Conservation (phyloP, 2,329 filamentous ascomycete genomes). For the Botrytis squamosa region DNA sequence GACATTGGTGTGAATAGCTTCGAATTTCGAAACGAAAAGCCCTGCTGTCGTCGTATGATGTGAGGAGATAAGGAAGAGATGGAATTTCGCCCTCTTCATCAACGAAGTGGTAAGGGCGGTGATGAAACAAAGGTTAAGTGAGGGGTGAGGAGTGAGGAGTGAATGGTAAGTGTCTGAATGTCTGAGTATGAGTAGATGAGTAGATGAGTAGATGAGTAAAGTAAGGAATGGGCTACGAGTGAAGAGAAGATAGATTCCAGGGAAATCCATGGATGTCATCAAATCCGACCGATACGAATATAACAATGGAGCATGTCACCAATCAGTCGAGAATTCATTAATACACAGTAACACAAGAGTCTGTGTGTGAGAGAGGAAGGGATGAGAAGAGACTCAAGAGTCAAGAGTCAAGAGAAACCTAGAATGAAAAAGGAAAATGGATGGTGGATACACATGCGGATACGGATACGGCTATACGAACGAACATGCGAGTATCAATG, state of each 20-base stretch:
- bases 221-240: not conserved
- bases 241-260: not conserved
- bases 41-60: not conserved
- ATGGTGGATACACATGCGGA: not conserved
- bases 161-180: not conserved
- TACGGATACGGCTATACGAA: not conserved
- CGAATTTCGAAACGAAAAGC: slow-evolving; percentile 1
- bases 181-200: not conserved
- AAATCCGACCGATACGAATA: not conserved
- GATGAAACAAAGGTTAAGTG: not conserved
- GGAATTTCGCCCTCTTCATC: not conserved
- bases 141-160: not conserved
- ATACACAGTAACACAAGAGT: not conserved
- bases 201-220: not conserved
- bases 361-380: not conserved
- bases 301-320: not conserved
- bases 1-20: slow-evolving; percentile 2
- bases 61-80: not conserved
- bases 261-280: not conserved
- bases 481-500: not conserved
- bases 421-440: not conserved
- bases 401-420: not conserved
- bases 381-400: not conserved
- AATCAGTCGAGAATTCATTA: not conserved
- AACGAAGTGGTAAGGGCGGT: not conserved